Conservation (phyloP, 192 early-diverging fungal genomes). For the Entomortierella beljakovae region DNA sequence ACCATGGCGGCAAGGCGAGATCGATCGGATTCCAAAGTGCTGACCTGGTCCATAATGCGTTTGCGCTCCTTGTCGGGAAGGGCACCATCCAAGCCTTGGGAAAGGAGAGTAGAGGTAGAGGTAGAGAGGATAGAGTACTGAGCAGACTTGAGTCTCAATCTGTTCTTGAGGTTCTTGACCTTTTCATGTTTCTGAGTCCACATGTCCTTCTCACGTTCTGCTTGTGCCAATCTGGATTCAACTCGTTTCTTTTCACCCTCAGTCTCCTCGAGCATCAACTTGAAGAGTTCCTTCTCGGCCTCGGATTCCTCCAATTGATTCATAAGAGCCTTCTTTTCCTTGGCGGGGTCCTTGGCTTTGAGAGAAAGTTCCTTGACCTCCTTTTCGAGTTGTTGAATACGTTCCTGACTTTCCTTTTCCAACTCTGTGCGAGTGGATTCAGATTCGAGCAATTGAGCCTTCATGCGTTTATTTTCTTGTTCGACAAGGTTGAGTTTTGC, state of each 20-base stretch:
- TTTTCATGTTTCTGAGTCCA: slow-evolving; percentile 37
- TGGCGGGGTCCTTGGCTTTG: slow-evolving; percentile 42
- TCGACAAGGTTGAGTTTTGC: slow-evolving; percentile 48
- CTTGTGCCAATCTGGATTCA: slow-evolving; percentile 23
- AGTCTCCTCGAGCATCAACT: slow-evolving; percentile 53
- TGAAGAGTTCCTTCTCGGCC: slow-evolving; percentile 49
- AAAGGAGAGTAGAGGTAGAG: slow-evolving; percentile 31
- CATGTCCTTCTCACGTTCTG: slow-evolving; percentile 31
- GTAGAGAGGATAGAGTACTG: slow-evolving; percentile 43
- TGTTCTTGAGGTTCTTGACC: slow-evolving; percentile 35
- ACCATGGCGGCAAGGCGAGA: slow-evolving; percentile 51
- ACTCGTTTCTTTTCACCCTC: slow-evolving; percentile 51
- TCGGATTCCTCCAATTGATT: slow-evolving; percentile 49
- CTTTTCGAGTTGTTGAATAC: slow-evolving; percentile 27
- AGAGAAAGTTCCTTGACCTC: slow-evolving; percentile 31
- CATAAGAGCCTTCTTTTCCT: slow-evolving; percentile 42
- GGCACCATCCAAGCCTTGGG: slow-evolving; percentile 41
- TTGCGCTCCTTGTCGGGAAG: slow-evolving; percentile 49
- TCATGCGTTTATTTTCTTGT: slow-evolving; percentile 54
- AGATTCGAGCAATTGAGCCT: slow-evolving; percentile 28
- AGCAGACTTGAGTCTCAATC: slow-evolving; percentile 38
- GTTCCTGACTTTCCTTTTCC: slow-evolving; percentile 42
- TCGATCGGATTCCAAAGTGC: slow-evolving; percentile 42
- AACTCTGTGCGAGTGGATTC: slow-evolving; percentile 24
- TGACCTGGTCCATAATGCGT: slow-evolving; percentile 50